Evolutionary conservation across 805 yeast genomes (phyloP).

Genomic region (Ogataea trehalophila): DNA sequence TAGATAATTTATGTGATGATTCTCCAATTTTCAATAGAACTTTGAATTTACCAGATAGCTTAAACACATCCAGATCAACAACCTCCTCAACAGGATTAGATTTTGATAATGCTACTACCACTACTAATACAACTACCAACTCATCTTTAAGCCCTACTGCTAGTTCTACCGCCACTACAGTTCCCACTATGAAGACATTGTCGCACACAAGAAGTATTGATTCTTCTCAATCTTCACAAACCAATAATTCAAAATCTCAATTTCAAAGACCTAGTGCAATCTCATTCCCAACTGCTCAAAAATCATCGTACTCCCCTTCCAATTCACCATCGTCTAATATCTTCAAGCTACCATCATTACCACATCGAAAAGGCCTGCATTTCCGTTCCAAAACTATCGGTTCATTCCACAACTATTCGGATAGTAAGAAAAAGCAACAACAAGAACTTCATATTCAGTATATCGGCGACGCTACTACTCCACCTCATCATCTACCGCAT

Average conservation of each 20-base stretch:
- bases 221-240: not conserved
- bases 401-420: slow-evolving; percentile 9
- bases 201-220: not conserved
- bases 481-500: slow-evolving; percentile 12
- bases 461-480: not conserved
- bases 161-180: not conserved
- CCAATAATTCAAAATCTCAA: not conserved
- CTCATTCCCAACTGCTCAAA: not conserved
- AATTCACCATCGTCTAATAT: not conserved
- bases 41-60: slow-evolving; percentile 2
- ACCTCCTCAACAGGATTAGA: not conserved
- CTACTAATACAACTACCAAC: not conserved
- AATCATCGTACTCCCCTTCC: not conserved
- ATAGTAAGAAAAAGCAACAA: not conserved
- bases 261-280: not conserved
- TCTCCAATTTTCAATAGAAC: slow-evolving; percentile 16
- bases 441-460: not conserved
- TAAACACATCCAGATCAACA: not conserved
- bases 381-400: slow-evolving; percentile 25
- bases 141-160: not conserved
- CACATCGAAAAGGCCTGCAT: slow-evolving; percentile 15
- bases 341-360: slow-evolving; percentile 19
- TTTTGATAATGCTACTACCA: not conserved
- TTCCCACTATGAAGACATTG: not conserved
- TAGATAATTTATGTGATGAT: slow-evolving; percentile 23